Evolutionary conservation across 2,329 filamentous ascomycete genomes (phyloP), one percentile per base, ranked within the genome.

Genomic region (Venturia asperata): DNA sequence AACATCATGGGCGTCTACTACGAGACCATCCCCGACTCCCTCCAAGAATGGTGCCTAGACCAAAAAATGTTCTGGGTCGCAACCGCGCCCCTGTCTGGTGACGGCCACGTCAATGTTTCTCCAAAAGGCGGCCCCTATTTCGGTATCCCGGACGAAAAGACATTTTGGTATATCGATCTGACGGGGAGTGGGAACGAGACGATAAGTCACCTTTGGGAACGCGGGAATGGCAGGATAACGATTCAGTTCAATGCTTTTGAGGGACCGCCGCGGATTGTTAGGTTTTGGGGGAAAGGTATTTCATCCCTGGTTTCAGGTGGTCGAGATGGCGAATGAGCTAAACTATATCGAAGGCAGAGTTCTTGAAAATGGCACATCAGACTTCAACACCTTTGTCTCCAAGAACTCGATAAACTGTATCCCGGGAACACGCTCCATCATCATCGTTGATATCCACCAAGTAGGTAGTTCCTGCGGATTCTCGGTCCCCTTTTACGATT

Each of bases 141-240:
- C 65, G 77, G 78, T 37, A 72, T 80, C 30, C 58, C 77, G 3
- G 72, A 74, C 41, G 69, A 74, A 7, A 72, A 70, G 5, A 72
- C 73, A 0, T 80, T 79, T 70, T 79, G 77, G 77, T 80, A 78
- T 67, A 72, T 78, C 68, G 78, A 80, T 64, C 71, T 79, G 0
- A 74, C 73, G 1, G 78, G 78, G 15, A 74, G 71, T 17, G 78
- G 78, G 9, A 71, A 76, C n/a, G 78, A 80, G 67, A 80, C 78
- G 0, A 76, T 77, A 39, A 71, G 74, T 0, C 78, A 80, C 64
- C 68, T 80, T 11, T 71, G 77, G 66, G 78, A 80, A 65, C 70
- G 70, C 0, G 71, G 70, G 1, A 80, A 80, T 68, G 78, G 76
- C 1, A 67, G 77, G 13, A 77, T 79, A 43, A 77, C 74, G 45